A percentile compares a stretch with the other conserved stretches of the same genome.
Conservation (phyloP, 2,329 filamentous ascomycete genomes). For the Monilinia aucupariae region DNA sequence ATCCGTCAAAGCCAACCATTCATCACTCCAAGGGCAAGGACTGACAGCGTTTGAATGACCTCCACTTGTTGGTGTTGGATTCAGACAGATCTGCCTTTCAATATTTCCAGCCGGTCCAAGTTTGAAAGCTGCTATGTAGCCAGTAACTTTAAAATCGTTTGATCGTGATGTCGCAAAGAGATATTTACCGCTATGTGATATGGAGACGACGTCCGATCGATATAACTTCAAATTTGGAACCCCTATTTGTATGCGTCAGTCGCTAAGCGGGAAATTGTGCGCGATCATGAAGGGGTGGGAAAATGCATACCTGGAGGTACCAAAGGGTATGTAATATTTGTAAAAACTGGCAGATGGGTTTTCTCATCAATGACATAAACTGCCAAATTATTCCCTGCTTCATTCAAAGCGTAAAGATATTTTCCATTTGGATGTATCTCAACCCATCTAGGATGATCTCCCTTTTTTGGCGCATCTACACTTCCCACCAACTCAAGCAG, state of each 20-base stretch:
- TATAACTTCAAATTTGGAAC: conserved; percentile 53
- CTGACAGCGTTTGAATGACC: conserved; percentile 86
- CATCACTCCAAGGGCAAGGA: conserved; percentile 77
- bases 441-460: conserved; percentile 83
- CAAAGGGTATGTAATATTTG: conserved; percentile 68
- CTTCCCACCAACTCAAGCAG: conserved; percentile 64
- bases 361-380: conserved; percentile 73
- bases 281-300: conserved; percentile 35
- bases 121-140: conserved; percentile 77
- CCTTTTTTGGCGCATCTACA: conserved; percentile 62
- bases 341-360: conserved; percentile 73
- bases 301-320: conserved; percentile 61
- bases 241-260: conserved; percentile 10
- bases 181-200: conserved; percentile 63
- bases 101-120: conserved; percentile 64
- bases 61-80: conserved; percentile 80
- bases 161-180: conserved; percentile 81
- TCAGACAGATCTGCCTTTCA: conserved; percentile 71
- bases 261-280: not conserved
- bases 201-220: conserved; percentile 76
- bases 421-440: conserved; percentile 73
- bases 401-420: conserved; percentile 83
- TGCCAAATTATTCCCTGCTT: conserved; percentile 77
- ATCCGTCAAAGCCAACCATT: conserved; percentile 86
- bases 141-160: conserved; percentile 69